phyloP scores from a whole-genome alignment of 2,329 filamentous ascomycete genomes.

The Fusarium tanahbumbuense region DNA sequence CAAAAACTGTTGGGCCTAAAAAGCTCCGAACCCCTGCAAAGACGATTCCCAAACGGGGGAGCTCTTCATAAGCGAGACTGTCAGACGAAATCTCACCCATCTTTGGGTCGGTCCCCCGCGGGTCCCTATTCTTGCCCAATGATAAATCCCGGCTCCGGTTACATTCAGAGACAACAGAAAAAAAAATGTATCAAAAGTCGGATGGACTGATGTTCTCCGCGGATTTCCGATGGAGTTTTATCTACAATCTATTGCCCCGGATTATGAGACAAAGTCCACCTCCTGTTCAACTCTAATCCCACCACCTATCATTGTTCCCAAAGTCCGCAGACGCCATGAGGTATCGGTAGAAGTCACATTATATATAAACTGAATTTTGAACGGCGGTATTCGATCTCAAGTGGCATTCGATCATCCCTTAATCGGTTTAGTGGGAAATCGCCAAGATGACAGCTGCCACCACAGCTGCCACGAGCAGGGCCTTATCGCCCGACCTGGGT shows the following conservation, averaged over 20 bases:
- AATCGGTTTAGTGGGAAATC: background rate
- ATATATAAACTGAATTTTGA: background rate
- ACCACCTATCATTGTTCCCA: background rate
- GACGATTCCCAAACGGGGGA: slow-evolving; percentile 2
- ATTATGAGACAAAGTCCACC: background rate
- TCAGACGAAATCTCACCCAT: background rate
- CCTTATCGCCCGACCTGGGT: background rate
- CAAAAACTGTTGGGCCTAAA: background rate
- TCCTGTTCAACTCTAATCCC: background rate
- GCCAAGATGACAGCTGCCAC: background rate
- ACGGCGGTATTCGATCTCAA: background rate
- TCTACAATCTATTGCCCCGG: background rate
- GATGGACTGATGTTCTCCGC: slow-evolving; percentile 8
- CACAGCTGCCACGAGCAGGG: background rate
- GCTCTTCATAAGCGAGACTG: slow-evolving; percentile 21
- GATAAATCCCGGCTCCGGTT: slow-evolving; percentile 11
- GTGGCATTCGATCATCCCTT: background rate
- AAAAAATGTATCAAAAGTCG: background rate
- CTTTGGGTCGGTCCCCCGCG: slow-evolving; percentile 26
- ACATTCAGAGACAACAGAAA: background rate
- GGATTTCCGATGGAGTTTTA: background rate
- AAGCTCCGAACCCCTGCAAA: background rate
- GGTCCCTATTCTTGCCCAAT: slow-evolving; percentile 4
- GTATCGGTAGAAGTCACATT: background rate
- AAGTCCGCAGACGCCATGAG: background rate